Conservation (phyloP, 225 moss, liverwort and hornwort genomes). For the Pseudisothecium myosuroides region DNA sequence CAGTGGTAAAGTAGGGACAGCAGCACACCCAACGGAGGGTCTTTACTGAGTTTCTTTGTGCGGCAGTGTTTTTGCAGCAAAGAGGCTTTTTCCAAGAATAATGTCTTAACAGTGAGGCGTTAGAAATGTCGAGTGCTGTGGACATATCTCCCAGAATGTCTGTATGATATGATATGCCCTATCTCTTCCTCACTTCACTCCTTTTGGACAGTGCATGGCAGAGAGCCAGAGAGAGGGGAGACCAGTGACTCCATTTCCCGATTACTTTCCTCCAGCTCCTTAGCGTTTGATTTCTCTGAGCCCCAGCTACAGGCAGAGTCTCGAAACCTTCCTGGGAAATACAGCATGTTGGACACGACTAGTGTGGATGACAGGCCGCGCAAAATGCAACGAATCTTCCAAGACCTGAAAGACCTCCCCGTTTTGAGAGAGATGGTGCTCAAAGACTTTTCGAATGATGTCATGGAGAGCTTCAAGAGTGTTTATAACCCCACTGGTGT, state of each 20-base stretch:
- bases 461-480: constrained; percentile 16
- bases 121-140: constrained; percentile 10
- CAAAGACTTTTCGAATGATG: constrained; percentile 20
- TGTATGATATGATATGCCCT: not conserved
- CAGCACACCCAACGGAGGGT: not conserved
- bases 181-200: constrained; percentile 17
- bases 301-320: constrained; percentile 30
- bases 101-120: not conserved
- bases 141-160: not conserved
- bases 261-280: constrained; percentile 19
- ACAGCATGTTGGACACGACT: constrained; percentile 19
- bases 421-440: constrained; percentile 25
- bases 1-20: not conserved
- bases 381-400: constrained; percentile 13
- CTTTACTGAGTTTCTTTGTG: constrained; percentile 20
- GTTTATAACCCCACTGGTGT: constrained; percentile 2
- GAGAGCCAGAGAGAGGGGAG: constrained; percentile 36
- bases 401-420: constrained; percentile 35
- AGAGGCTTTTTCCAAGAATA: constrained; percentile 26
- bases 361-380: constrained; percentile 21
- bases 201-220: constrained; percentile 49
- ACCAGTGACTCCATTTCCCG: constrained; percentile 21
- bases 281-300: constrained; percentile 19
- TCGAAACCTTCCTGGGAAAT: constrained; percentile 6
- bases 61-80: constrained; percentile 38